A percentile compares a stretch with the other conserved stretches of the same genome.
phyloP scores from a whole-genome alignment of 371 early-diverging fungal genomes.

The Mucor racemosus region DNA sequence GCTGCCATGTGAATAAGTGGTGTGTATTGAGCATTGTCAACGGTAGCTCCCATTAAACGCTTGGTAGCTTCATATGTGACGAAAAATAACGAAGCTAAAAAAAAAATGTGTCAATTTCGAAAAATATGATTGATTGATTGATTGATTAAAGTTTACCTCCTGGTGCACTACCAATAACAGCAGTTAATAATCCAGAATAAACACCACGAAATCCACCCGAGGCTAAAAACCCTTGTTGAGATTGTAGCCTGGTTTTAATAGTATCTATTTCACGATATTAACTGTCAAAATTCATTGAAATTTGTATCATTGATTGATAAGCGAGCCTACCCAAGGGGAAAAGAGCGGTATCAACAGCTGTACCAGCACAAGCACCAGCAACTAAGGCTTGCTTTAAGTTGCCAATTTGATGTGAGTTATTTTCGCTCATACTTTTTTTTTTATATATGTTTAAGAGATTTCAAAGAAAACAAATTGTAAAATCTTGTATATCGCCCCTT shows the following conservation, averaged over 20 bases:
- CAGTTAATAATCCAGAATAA: constrained; percentile 91
- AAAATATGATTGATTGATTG: too few relatives aligned
- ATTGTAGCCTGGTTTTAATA: constrained; percentile 91
- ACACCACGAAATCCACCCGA: constrained; percentile 93
- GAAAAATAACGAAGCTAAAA: constrained; percentile 89
- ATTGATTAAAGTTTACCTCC: constrained; percentile 61
- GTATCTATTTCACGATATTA: constrained; percentile 65
- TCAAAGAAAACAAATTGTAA: too few relatives aligned
- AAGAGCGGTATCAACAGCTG: constrained; percentile 85
- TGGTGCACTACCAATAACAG: constrained; percentile 93
- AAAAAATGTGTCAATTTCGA: neutral
- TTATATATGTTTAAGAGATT: too few relatives aligned
- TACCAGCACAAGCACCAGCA: constrained; percentile 86
- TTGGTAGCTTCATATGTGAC: constrained; percentile 89
- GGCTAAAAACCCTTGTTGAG: constrained; percentile 83
- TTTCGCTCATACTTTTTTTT: neutral
- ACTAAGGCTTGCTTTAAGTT: constrained; percentile 53
- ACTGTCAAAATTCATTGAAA: neutral
- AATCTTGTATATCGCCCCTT: neutral
- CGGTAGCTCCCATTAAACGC: constrained; percentile 39
- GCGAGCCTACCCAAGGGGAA: constrained; percentile 78
- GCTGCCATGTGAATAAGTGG: constrained; percentile 87
- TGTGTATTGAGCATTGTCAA: constrained; percentile 49
- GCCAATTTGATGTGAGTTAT: constrained; percentile 30
- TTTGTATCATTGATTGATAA: too few relatives aligned